Base-by-base conservation (phyloP, 2,329 filamentous ascomycete genomes). In the Cytospora mali region DNA sequence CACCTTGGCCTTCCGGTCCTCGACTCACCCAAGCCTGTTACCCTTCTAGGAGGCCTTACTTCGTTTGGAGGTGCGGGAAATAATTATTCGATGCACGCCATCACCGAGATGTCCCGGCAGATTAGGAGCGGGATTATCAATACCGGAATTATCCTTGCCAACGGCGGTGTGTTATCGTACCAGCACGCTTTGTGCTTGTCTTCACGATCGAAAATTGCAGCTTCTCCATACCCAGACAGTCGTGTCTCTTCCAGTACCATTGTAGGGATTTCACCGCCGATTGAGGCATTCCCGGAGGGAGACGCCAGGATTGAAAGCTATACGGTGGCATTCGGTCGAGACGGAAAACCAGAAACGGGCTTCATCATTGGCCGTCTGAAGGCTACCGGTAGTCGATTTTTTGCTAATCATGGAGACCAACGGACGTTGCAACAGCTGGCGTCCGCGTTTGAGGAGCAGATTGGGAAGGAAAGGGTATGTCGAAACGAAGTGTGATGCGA, bases 21-120 rank as follows among this genome's bases (percentile, higher is more conserved):
- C 0, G 71, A 77, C 1, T 69, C 77, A 1, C 31, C 72, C 2
- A 87, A 84, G 65, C 80, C 83, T 0, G 79, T 89, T 23, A 88
- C 85, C 0, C 72, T 90, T 0, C 76, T 90, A 0, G 88, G 88
- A 0, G 88, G 88, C 0, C 69, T 91, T 58, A 90, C 88, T 5
- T 88, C 83, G 0, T 90, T 90, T 63, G 88, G 88, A 0, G 88
- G 88, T 0, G 88, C 88, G 6, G 88, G 88, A 0, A 90, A 90
- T 66, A 90, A 90, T 60, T 90, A 90, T 64, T 88, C 85, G 0
- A 85, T 89, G 81, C 87, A 90, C 74, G 83, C 76, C 14, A 79
- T 87, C 29, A 83, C 80, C 11, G 82, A 82, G 69, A 84, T 87
- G 78, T 75, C 78, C 0, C 80, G 85, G 5, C 75, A 80, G 61